Evolutionary conservation across 148 eudicot genomes (phyloP), one percentile per base, ranked within the genome.

Genomic region (Silene latifolia): DNA sequence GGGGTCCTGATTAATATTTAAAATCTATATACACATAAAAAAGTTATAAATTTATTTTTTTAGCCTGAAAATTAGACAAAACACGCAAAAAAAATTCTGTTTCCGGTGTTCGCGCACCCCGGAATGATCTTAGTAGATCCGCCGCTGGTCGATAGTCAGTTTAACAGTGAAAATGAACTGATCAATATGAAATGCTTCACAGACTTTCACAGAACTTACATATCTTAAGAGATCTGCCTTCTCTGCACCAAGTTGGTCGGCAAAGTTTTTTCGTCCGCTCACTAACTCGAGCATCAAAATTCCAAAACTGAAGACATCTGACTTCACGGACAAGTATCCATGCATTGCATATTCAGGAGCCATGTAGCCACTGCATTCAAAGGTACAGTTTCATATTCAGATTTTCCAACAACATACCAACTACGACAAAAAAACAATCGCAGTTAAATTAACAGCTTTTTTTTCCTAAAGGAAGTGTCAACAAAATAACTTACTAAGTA

Each of bases 311-410:
- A 88, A 93, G 17, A 93, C 93, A 82, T 93, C 96, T 2, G 96
- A 81, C 83, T 93, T 93, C 63, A 93, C 93, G 2, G 98, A 90
- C 44, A 90, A 69, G 79, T 80, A 84, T 72, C 98, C 98, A 63
- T 76, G 87, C 83, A 89, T 84, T 56, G 92, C 90, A 80, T 93
- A 93, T 79, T 93, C 98, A 27, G 96, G 98, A 67, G 98, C 98
- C 90, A 90, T 90, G 76, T 93, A 90, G 17, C 98, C 96, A 58
- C 98, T 93, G 83, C 82, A 86, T 70, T 72, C 42, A 74, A 67
- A 18, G 56, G 56, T 51, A 51, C 5, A 51, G 18, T 51, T 0
- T 60, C 8, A 60, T 21, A 60, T 60, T 60, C 25, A 60, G 11
- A 8, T 21, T 60, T 21, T 21, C 25, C 24, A 21, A 23, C 29